Evolutionary conservation across 441 rosid species (phyloP).

Genomic region (California macrophylla): DNA sequence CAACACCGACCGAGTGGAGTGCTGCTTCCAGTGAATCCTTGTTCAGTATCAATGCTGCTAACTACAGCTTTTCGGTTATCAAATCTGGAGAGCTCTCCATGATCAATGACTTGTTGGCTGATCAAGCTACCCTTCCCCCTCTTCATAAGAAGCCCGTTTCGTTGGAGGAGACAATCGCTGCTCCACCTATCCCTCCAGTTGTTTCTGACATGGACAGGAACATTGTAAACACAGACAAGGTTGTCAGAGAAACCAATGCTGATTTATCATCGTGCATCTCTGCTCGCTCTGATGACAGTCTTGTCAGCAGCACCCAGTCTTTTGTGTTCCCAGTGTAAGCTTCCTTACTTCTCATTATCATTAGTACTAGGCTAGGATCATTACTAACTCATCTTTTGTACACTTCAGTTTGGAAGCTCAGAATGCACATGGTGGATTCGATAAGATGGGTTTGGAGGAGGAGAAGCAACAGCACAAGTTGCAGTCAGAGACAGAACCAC

Average conservation of each 20-base stretch:
- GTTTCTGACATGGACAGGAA: conserved; percentile 20
- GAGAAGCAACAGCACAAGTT: not conserved
- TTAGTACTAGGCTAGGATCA: not conserved
- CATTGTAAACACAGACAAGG: conserved; percentile 14
- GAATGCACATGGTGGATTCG: conserved; percentile 9
- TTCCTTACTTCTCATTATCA: not conserved
- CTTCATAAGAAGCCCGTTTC: not conserved
- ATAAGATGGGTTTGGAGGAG: conserved; percentile 9
- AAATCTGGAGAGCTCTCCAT: conserved; percentile 50
- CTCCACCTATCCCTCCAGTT: not conserved
- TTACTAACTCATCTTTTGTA: not conserved
- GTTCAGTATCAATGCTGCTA: conserved; percentile 67
- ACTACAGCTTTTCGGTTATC: conserved; percentile 37
- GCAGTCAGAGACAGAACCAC: conserved; percentile 14
- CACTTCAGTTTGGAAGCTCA: conserved; percentile 26
- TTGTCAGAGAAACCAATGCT: not conserved
- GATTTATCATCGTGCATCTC: conserved; percentile 31
- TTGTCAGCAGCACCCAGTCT: conserved; percentile 41
- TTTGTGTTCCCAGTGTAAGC: conserved; percentile 72
- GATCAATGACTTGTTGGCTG: conserved; percentile 32
- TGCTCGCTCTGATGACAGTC: conserved; percentile 31
- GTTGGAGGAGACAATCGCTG: not conserved
- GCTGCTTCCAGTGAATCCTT: conserved; percentile 73
- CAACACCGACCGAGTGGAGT: conserved; percentile 59
- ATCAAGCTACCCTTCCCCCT: conserved; percentile 23